These are phyloP conservation scores for Ilex aquifolium DNA, from an alignment of 257 asterid species.

Conservation along the genomic window DNA sequence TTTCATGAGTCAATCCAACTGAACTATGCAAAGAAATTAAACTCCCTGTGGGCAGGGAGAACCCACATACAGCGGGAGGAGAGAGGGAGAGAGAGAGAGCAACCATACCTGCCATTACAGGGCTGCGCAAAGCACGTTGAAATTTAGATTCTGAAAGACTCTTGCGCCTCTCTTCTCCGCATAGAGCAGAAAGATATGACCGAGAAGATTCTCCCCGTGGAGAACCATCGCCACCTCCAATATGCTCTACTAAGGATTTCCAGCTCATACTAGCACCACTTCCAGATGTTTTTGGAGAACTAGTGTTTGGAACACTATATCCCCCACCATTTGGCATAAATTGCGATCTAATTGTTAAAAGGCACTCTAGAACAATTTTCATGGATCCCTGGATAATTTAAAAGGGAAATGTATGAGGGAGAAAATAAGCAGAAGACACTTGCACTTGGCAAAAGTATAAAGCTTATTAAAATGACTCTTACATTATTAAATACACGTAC, in stretches of 20 bases:
- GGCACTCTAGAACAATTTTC: conserved; percentile 69
- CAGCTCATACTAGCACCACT: conserved; percentile 33
- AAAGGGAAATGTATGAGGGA: not conserved
- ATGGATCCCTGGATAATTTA: conserved; percentile 59
- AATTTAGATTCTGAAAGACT: conserved; percentile 25
- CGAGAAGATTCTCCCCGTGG: conserved; percentile 36
- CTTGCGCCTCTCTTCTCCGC: conserved; percentile 45
- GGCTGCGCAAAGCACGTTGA: conserved; percentile 43
- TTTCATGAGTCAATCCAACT: too few relatives aligned
- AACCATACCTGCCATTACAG: conserved; percentile 44
- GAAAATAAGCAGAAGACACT: too few relatives aligned
- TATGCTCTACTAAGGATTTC: conserved; percentile 35
- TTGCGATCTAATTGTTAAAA: conserved; percentile 52
- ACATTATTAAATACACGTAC: too few relatives aligned
- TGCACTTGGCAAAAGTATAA: too few relatives aligned
- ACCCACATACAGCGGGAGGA: too few relatives aligned
- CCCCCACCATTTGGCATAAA: conserved; percentile 37
- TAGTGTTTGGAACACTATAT: conserved; percentile 11
- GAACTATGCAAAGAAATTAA: too few relatives aligned
- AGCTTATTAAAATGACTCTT: too few relatives aligned
- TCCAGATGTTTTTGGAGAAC: conserved; percentile 16
- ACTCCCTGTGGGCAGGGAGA: too few relatives aligned
- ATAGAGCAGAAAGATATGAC: conserved; percentile 38
- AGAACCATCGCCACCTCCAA: conserved; percentile 21
- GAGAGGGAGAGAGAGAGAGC: not conserved